Evolutionary conservation across 352 stramenopile species (phyloP), one percentile per base, ranked within the genome.

Genomic region (Globisporangium paddicum): DNA sequence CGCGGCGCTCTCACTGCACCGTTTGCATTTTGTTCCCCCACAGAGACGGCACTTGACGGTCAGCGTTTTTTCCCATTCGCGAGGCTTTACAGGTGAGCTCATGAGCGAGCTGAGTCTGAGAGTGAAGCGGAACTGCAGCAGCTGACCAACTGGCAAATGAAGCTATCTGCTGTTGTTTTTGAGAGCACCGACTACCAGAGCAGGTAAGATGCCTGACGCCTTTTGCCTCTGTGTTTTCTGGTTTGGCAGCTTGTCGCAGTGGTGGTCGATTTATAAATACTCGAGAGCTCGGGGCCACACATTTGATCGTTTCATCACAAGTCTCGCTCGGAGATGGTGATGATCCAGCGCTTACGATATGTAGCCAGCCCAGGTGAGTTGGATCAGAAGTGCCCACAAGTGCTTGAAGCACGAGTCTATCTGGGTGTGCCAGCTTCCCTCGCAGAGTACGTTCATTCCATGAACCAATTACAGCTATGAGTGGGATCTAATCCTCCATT

Each of bases 41-140:
- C 87, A 97, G 21, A 97, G 64, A 7, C 84, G 82, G 55, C 82
- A 94, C 46, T 94, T 94, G 38, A 94, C 77, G 38, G 82, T 94
- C 21, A 92, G 63, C 0, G 72, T 78, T 48, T 92, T 90, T 55
- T 94, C 85, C 85, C 85, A 94, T 57, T 94, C 80, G 5, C 85
- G 79, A 28, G 80, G 63, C 60, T 88, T 89, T 28, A 94, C 80
- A 2, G 82, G 82, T 2, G 78, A 92, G 28, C 72, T 71, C 79
- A 92, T 90, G 19, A 6, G 3, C 23, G 41, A 21, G 21, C 21
- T 37, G 44, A 19, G 32, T 7, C n/a, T 14, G 23, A 21, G 23
- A 21, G 7, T 26, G 21, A 16, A 35, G 30, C 16, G 40, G n/a
- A 53, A 61, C 14, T n/a, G 21, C 16, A 35, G 30, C 9, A 49